Evolutionary conservation across 495 filamentous ascomycete species (phyloP).

Genomic region (Neurospora cerealis): DNA sequence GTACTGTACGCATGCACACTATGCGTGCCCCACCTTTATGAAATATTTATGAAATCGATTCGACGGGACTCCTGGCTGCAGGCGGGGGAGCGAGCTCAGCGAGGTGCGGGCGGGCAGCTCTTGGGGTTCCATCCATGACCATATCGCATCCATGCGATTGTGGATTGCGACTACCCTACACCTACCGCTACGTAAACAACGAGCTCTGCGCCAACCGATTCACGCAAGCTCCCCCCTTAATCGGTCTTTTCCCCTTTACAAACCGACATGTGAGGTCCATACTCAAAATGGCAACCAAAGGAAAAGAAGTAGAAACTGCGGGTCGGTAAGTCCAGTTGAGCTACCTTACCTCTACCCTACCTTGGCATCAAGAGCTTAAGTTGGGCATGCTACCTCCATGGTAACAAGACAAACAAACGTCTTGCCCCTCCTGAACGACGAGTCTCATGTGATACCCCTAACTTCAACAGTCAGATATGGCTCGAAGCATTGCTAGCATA

Average conservation of each 20-base stretch:
- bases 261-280: not conserved
- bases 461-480: not conserved
- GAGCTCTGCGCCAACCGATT: not conserved
- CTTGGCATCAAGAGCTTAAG: slow-evolving; percentile 4
- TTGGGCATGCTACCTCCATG: not conserved
- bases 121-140: not conserved
- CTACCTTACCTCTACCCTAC: not conserved
- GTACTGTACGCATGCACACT: not conserved
- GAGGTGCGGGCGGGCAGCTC: not conserved
- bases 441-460: not conserved
- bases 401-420: not conserved
- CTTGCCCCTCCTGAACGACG: not conserved
- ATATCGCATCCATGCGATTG: not conserved
- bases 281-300: slow-evolving; percentile 23
- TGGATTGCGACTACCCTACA: not conserved
- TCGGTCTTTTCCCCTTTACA: not conserved
- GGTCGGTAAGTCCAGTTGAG: not conserved
- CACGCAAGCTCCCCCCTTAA: not conserved
- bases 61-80: not conserved
- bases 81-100: not conserved
- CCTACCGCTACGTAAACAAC: not conserved
- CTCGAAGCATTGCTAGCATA: not conserved
- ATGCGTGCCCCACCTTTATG: not conserved
- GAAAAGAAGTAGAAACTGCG: slow-evolving; percentile 18
- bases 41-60: not conserved